Evolutionary conservation across 169 alveolate genomes (phyloP), one percentile per base, ranked within the genome.

Genomic region (Babesia ovis): DNA sequence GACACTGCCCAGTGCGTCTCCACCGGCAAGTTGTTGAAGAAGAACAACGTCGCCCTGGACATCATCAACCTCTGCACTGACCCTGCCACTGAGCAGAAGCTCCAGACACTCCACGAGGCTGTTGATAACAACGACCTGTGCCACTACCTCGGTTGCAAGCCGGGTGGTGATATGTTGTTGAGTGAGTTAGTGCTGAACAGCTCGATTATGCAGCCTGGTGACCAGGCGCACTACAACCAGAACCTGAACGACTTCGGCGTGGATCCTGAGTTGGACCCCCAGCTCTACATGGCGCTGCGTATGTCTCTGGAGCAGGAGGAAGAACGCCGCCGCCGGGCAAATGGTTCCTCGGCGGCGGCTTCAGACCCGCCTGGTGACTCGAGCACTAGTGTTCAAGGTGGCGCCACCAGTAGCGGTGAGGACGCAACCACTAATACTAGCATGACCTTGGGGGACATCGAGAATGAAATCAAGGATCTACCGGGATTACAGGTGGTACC

Each of bases 11-110:
- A 91, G 70, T 79, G 93, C 45, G 93, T 67, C n/a, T 86, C 83
- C 35, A 92, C 96, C 8, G 99, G 98, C 29, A 95, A 94, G 46
- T 84, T 87, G 35, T 77, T 97, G 56, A 96, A 95, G 85, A 95
- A 95, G 76, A 94, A 96, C 84, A 96, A 96, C 67, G 97, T 97
- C 0, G 91, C 98, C 22, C 68, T 97, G 12, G 89, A 81, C 51
- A 81, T 81, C 48, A 43, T 81, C 23, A 73, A 81, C 58, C 23
- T 81, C 32, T 62, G 77, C 56, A 62, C 48, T 46, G 56, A 70
- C 68, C 56, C 59, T 18, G 85, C 23, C 31, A 81, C 84, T 14
- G 89, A 81, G n/a, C 68, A 72, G 54, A 81, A 72, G 50, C 82
- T 81, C 22, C 18, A 18, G 46, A 71, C 80, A 18, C 80, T 81